phyloP scores from a whole-genome alignment of 2,329 filamentous ascomycete species.

The Fusarium chaquense region DNA sequence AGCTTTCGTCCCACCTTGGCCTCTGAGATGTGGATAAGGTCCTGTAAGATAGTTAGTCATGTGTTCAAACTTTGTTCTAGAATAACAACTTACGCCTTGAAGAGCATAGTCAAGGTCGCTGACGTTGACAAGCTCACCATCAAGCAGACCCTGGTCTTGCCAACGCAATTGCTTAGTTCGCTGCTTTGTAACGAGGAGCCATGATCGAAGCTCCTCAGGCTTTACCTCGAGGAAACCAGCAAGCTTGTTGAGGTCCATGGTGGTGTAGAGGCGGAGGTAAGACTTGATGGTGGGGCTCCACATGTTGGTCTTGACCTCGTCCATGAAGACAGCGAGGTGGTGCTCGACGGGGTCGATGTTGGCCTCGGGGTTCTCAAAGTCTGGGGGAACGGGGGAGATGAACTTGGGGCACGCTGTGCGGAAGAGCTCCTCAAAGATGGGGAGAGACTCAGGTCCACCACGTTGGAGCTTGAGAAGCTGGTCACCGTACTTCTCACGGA shows the following conservation, averaged over 20 bases:
- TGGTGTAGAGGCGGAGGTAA: slow-evolving; percentile 98
- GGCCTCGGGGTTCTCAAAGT: slow-evolving; percentile 96
- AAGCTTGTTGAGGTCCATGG: slow-evolving; percentile 98
- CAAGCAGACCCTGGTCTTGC: slow-evolving; percentile 86
- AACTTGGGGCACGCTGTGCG: slow-evolving; percentile 98
- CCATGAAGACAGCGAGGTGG: slow-evolving; percentile 98
- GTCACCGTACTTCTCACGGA: slow-evolving; percentile 99
- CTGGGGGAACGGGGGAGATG: slow-evolving; percentile 95
- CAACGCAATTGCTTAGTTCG: slow-evolving; percentile 96
- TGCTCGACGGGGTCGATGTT: slow-evolving; percentile 98
- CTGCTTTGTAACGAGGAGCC: slow-evolving; percentile 98
- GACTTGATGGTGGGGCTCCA: slow-evolving; percentile 98
- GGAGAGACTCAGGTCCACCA: slow-evolving; percentile 93
- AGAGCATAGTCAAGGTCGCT: slow-evolving; percentile 98
- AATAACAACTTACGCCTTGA: slow-evolving; percentile 77
- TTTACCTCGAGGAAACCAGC: slow-evolving; percentile 97
- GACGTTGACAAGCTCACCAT: slow-evolving; percentile 92
- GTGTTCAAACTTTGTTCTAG: not conserved
- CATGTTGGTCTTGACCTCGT: slow-evolving; percentile 99
- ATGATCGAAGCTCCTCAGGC: slow-evolving; percentile 93
- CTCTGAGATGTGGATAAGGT: slow-evolving; percentile 98
- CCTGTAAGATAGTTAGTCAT: slow-evolving; percentile 61
- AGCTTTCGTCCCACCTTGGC: slow-evolving; percentile 97
- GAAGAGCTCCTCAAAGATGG: slow-evolving; percentile 99
- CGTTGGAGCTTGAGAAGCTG: slow-evolving; percentile 97